A percentile compares a stretch with the other conserved stretches of the same genome.
These are phyloP conservation scores for Pythium diclinum DNA, from an alignment of 352 stramenopile genomes.

Conservation along the genomic window DNA sequence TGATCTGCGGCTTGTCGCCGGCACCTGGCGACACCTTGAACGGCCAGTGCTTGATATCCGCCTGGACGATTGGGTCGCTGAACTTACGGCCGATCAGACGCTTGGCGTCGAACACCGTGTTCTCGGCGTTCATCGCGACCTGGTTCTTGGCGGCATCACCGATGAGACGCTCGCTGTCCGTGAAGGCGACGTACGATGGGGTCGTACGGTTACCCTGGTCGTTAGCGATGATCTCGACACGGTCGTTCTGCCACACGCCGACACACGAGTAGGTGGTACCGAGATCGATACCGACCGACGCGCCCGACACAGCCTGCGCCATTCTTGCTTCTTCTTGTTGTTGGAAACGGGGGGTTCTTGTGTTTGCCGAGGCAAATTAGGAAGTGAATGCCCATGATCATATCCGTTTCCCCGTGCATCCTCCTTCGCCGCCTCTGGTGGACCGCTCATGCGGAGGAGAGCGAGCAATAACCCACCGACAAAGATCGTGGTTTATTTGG, in stretches of 20 bases:
- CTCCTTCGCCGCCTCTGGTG: background rate
- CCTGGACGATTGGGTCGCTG: slow-evolving; percentile 81
- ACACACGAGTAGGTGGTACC: slow-evolving; percentile 97
- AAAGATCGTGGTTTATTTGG: slow-evolving; percentile 23
- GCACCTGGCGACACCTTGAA: slow-evolving; percentile 92
- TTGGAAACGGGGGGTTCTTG: slow-evolving; percentile 22
- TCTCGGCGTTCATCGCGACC: slow-evolving; percentile 87
- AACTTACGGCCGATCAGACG: slow-evolving; percentile 92
- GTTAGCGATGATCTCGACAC: slow-evolving; percentile 95
- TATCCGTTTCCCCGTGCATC: slow-evolving; percentile 1
- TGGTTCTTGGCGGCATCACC: slow-evolving; percentile 94
- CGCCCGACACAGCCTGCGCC: slow-evolving; percentile 26
- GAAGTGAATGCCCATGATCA: slow-evolving; percentile 13
- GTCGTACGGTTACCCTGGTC: slow-evolving; percentile 95
- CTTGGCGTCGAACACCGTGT: slow-evolving; percentile 32
- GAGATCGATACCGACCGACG: slow-evolving; percentile 94
- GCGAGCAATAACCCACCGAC: slow-evolving; percentile 18
- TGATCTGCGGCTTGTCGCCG: slow-evolving; percentile 63
- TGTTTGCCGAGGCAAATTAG: slow-evolving; percentile 29
- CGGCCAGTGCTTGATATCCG: slow-evolving; percentile 51
- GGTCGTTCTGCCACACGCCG: slow-evolving; percentile 97
- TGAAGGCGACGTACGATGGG: slow-evolving; percentile 96
- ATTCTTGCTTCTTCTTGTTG: slow-evolving; percentile 27
- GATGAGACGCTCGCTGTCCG: slow-evolving; percentile 92
- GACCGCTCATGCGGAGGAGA: background rate